These are phyloP conservation scores for Saccharomycopsis phalli DNA, from an alignment of 1,139 yeast genomes.

Conservation along the genomic window DNA sequence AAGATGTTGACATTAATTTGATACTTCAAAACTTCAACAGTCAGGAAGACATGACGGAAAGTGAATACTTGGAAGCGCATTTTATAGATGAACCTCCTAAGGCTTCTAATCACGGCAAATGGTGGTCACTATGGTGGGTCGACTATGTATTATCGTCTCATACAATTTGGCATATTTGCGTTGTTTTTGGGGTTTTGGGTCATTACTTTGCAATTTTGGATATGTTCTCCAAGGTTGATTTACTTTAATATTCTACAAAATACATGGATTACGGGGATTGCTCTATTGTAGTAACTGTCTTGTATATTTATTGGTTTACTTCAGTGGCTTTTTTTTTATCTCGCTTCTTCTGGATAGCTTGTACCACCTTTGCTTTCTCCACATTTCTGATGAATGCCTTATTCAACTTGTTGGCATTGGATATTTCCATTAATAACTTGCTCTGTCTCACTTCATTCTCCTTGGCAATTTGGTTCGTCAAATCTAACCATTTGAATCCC, in stretches of 20 bases:
- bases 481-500: constrained; percentile 90
- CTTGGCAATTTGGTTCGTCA: constrained; percentile 86
- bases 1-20: constrained; percentile 24
- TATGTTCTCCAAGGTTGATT: constrained; percentile 41
- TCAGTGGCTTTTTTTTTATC: constrained; percentile 26
- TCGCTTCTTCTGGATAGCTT: constrained; percentile 52
- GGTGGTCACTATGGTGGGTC: constrained; percentile 76
- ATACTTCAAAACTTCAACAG: constrained; percentile 11
- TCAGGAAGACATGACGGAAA: constrained; percentile 26
- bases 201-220: constrained; percentile 72
- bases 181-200: constrained; percentile 76
- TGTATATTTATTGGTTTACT: constrained; percentile 8
- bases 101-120: constrained; percentile 38
- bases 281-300: neutral
- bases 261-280: no score
- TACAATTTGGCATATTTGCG: constrained; percentile 90
- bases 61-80: constrained; percentile 37
- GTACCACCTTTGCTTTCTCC: constrained; percentile 76
- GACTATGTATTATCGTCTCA: constrained; percentile 72
- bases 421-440: constrained; percentile 75
- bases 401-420: constrained; percentile 82
- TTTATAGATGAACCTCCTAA: constrained; percentile 43
- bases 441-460: constrained; percentile 87
- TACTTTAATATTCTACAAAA: no score
- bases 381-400: constrained; percentile 77